Percentiles rank a stretch among this genome's conserved stretches.
Evolutionary conservation across 2,329 filamentous ascomycete species (phyloP).

Genomic region (Aspergillus sp.): DNA sequence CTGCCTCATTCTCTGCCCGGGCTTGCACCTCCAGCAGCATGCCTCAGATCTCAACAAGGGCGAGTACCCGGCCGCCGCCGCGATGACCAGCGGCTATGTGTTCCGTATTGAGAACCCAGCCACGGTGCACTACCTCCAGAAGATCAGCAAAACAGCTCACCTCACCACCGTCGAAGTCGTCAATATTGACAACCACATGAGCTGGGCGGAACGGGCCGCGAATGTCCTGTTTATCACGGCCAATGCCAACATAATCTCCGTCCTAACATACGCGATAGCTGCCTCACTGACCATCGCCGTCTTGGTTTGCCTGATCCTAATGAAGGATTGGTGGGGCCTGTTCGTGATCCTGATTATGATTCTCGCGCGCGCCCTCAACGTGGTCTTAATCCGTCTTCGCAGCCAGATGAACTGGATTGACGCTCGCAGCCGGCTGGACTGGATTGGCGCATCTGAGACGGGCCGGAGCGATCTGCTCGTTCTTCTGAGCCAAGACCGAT

Average conservation of each 20-base stretch:
- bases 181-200: not conserved
- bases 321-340: conserved; percentile 1
- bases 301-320: not conserved
- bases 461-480: conserved; percentile 2
- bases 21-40: not conserved
- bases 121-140: conserved; percentile 7
- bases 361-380: not conserved
- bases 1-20: not conserved
- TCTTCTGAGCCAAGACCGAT: conserved; percentile 8
- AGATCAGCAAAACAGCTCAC: not conserved
- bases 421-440: too few species aligned
- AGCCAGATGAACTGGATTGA: too few species aligned
- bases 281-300: not conserved
- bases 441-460: not conserved
- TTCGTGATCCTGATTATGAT: not conserved
- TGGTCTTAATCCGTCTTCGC: not conserved
- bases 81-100: conserved; percentile 1
- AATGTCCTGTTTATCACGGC: not conserved
- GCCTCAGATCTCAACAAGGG: not conserved
- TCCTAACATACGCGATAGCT: not conserved
- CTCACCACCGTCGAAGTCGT: conserved; percentile 2
- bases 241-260: not conserved
- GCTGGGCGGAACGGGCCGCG: not conserved
- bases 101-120: conserved; percentile 32
- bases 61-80: not conserved